Evolutionary conservation across 2,329 filamentous ascomycete species (phyloP), one percentile per base, ranked within the genome.

Genomic region (Parascedosporium putredinis): DNA sequence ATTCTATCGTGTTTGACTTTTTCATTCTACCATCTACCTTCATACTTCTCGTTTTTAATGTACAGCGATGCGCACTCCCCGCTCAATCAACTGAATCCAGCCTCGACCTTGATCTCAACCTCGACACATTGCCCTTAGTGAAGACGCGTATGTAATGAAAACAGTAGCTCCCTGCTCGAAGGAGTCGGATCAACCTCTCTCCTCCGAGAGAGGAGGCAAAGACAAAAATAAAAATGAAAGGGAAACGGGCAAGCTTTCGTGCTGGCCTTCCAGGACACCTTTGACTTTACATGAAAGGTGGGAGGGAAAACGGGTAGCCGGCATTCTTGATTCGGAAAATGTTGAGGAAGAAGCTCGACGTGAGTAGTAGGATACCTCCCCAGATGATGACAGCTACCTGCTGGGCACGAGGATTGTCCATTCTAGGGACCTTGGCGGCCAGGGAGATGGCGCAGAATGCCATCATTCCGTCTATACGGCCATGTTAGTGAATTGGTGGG

Each of bases 241-340:
- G 33, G n/a, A 36, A 36, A 36, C n/a, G n/a, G n/a, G 33, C n/a
- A 36, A 36, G 20, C 20, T 8, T 18, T 18, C n/a, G 33, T 18
- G 6, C 33, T 16, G n/a, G 22, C 20, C n/a, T 20, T 45, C 42
- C 7, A 20, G 18, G n/a, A 14, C 7, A 4, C 22, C 42, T 2
- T 20, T 24, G 42, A 16, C 8, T 52, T 60, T 66, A 81, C 69
- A 82, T 74, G 67, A 98, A 97, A 9, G 93, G 93, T 50, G 93
- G 93, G 54, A 98, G 76, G 62, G 83, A 89, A 70, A 97, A 96
- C 14, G 90, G 90, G 68, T 98, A 98, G 22, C 88, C 88, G 29
- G 83, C 82, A 63, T 97, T 98, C 82, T 98, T 98, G 59, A 86
- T 74, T 59, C 90, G 82, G 78, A 98, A 98, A 55, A 95, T 75